Evolutionary conservation across 2,329 filamentous ascomycete genomes (phyloP), one percentile per base, ranked within the genome.

Genomic region (Arthrobotrys iridis): DNA sequence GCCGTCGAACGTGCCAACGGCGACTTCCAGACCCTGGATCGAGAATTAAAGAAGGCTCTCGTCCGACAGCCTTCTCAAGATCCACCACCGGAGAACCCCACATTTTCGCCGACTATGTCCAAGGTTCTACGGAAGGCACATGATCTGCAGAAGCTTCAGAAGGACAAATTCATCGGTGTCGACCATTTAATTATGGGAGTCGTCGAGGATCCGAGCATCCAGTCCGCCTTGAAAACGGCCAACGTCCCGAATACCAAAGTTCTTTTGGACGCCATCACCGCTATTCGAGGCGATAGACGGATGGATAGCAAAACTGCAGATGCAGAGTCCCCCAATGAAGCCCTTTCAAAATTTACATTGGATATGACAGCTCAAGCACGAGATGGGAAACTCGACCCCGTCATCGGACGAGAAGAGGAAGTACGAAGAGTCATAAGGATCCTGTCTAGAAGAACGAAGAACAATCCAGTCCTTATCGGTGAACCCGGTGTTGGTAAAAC

Each of bases 401-500:
- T 98, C 82, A 98, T 98, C 83, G 94, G 94, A 43, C 88, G 94
- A 83, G 94, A 98, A 82, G 94, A 97, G 81, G 95, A 98, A 82
- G 97, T 97, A 80, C 87, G 94, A 80, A 87, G 94, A 80, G 93
- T 97, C 22, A 89, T 98, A 78, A 90, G 94, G 70, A 98, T 98
- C 77, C 85, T 98, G 77, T 96, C 93, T 35, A 88, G 95, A 82
- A 88, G 94, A 81, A 98, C 94, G 77, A 98, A 98, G 87, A 98
- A 99, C 86, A 99, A 99, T 83, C 95, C 95, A 1, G 94, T 98
- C 55, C 88, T 99, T 18, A 98, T 99, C 78, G 95, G 95, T 84
- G 93, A 98, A 81, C 94, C 95, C 35, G 95, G 95, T 89, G 95
- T 98, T 22, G 95, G 95, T 81, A 99, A 99, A 86, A 99, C 95